These are phyloP conservation scores for Physcomitrellopsis africana DNA, from an alignment of 225 moss, liverwort and hornwort genomes.

Conservation along the genomic window DNA sequence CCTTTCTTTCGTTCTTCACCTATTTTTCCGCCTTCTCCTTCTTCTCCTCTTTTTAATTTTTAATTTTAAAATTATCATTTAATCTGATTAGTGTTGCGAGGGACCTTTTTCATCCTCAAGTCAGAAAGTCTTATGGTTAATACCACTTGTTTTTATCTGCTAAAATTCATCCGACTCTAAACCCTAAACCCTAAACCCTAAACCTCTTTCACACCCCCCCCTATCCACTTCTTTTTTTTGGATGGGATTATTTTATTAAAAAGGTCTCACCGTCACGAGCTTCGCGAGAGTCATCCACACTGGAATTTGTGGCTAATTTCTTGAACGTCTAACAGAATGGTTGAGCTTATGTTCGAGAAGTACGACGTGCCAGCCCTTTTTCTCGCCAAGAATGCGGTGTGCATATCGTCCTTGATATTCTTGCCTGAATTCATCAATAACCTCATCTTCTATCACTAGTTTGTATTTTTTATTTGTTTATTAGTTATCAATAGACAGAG, in stretches of 20 bases:
- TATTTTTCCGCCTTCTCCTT: too few relatives aligned
- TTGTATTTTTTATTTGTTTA: neutral
- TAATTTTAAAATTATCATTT: neutral
- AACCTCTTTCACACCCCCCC: neutral
- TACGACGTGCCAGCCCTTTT: conserved; percentile 85
- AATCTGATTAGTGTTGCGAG: neutral
- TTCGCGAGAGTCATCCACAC: neutral
- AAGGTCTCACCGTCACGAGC: neutral
- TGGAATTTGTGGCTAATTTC: conserved; percentile 13
- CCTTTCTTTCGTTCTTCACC: too few relatives aligned
- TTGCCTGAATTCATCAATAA: neutral
- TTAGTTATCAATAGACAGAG: conserved; percentile 6
- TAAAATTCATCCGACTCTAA: conserved; percentile 2
- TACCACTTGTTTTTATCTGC: conserved; percentile 10
- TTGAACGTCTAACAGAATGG: conserved; percentile 50
- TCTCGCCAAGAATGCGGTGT: conserved; percentile 90
- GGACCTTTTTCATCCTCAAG: neutral
- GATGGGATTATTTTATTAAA: neutral
- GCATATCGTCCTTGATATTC: conserved; percentile 17
- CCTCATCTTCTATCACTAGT: neutral
- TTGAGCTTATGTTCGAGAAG: conserved; percentile 97
- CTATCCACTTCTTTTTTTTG: too few relatives aligned
- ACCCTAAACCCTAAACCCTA: neutral
- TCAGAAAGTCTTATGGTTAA: conserved; percentile 13
- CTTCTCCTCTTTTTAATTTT: too few relatives aligned